Base-by-base conservation (phyloP, 2,329 filamentous ascomycete genomes). In the Colletotrichum sp. region DNA sequence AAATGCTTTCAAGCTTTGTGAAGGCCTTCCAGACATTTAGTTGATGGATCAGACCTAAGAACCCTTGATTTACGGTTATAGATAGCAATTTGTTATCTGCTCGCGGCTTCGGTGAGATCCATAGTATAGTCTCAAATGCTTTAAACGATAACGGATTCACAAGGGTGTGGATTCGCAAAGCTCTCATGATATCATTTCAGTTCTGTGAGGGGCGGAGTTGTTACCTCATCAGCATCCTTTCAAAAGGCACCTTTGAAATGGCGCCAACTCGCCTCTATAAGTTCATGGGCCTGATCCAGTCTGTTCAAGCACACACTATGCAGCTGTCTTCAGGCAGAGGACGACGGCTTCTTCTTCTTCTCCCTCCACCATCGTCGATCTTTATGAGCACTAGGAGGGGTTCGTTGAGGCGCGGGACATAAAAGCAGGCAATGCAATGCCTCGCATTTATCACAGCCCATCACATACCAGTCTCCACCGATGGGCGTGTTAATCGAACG, bases 271-370 rank as follows among this genome's bases (percentile, higher is more conserved):
- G 18, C 18, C 18, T n/a, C 6, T 0, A 7, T 48, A n/a, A 48
- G 18, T 48, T 6, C 38, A 3, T 21, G 43, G n/a, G 10, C n/a
- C 43, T 52, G 43, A 52, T 52, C n/a, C 7, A 13, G 43, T 52
- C 43, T 52, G n/a, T 21, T 8, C 6, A 5, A 13, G 1, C 6
- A 0, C 12, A 21, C n/a, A 12, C 43, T 21, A 3, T 2, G n/a
- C 10, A 52, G n/a, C 43, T 52, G n/a, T 21, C 7, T 13, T 52
- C 43, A 5, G 43, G n/a, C 2, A 21, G 43, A 48, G 6, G n/a
- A 21, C n/a, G 0, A 48, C 38, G 38, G 38, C 38, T 48, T 48
- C 18, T n/a, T n/a, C 38, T n/a, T 52, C n/a, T 52, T 52, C 43
- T n/a, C 0, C 6, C 38, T 6, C n/a, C n/a, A 52, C n/a, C 12